Conservation (phyloP, 164 flowering plant species). For the grape (Vitis vinifera) region DNA sequence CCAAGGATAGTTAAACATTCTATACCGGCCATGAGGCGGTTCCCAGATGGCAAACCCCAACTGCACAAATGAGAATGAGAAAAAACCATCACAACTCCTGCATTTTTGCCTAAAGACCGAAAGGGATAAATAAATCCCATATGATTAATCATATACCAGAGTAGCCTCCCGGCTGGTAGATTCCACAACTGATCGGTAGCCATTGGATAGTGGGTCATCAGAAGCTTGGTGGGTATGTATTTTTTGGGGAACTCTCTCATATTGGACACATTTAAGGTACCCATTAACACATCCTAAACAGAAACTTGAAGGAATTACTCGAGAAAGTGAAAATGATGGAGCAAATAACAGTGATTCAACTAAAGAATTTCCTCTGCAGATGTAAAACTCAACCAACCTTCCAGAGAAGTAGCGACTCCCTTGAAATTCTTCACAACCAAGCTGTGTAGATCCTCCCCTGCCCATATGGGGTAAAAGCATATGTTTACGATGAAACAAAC, state of each 20-base stretch:
- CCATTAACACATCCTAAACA: constrained; percentile 68
- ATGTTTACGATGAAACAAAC: constrained; percentile 50
- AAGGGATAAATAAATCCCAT: too few relatives aligned
- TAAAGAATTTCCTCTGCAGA: too few relatives aligned
- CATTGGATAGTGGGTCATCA: constrained; percentile 77
- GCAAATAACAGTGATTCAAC: neutral
- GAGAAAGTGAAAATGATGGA: neutral
- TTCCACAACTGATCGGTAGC: constrained; percentile 77
- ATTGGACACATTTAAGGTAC: constrained; percentile 69
- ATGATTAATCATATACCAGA: constrained; percentile 33
- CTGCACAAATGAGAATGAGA: constrained; percentile 36
- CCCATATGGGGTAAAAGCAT: constrained; percentile 70
- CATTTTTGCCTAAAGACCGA: neutral
- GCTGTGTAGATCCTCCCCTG: constrained; percentile 70
- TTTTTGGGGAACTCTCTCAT: constrained; percentile 74
- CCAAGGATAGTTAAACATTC: constrained; percentile 75
- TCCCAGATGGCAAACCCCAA: constrained; percentile 82
- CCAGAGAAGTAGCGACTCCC: constrained; percentile 24
- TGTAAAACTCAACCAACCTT: too few relatives aligned
- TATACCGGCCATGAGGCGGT: constrained; percentile 93
- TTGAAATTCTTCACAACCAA: constrained; percentile 59
- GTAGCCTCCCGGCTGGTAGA: constrained; percentile 73
- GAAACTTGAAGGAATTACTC: neutral
- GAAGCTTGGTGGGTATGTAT: constrained; percentile 76
- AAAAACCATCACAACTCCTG: neutral